Percentiles rank a stretch among this genome's conserved stretches.
Evolutionary conservation across 2,329 filamentous ascomycete species (phyloP).

Genomic region (Colletotrichum caudatum): DNA sequence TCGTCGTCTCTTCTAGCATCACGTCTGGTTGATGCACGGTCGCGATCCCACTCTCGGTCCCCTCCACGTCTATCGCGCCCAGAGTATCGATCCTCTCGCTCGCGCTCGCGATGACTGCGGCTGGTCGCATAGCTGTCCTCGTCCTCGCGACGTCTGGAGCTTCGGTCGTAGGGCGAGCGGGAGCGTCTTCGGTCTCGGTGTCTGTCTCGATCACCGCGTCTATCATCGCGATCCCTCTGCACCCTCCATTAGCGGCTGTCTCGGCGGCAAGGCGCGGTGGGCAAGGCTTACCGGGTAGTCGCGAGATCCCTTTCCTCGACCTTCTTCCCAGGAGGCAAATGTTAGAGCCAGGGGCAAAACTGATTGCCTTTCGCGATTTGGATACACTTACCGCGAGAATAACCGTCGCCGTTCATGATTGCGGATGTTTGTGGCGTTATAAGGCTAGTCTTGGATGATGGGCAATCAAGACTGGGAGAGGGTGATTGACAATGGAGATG

Average conservation of each 20-base stretch:
- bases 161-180: slow-evolving; percentile 81
- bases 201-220: slow-evolving; percentile 54
- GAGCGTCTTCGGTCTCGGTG: slow-evolving; percentile 79
- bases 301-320: slow-evolving; percentile 41
- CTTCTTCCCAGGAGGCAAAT: slow-evolving; percentile 31
- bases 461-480: slow-evolving; percentile 15
- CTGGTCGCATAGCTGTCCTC: slow-evolving; percentile 92
- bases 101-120: slow-evolving; percentile 90
- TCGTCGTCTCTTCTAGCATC: slow-evolving; percentile 76
- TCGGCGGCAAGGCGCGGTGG: not conserved
- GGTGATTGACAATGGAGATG: slow-evolving; percentile 30
- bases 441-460: slow-evolving; percentile 33
- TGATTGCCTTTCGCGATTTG: not conserved
- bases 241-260: not conserved
- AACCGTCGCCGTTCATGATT: slow-evolving; percentile 43
- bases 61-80: slow-evolving; percentile 66
- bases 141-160: slow-evolving; percentile 78
- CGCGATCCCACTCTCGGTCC: slow-evolving; percentile 83
- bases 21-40: slow-evolving; percentile 70
- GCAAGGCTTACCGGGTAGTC: slow-evolving; percentile 41
- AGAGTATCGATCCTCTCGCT: slow-evolving; percentile 92
- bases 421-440: slow-evolving; percentile 24
- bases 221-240: slow-evolving; percentile 51
- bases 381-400: slow-evolving; percentile 42
- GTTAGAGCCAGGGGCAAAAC: slow-evolving; percentile 29